These are phyloP conservation scores for Penicillium thymicola DNA, from an alignment of 2,329 filamentous ascomycete genomes.

Conservation along the genomic window DNA sequence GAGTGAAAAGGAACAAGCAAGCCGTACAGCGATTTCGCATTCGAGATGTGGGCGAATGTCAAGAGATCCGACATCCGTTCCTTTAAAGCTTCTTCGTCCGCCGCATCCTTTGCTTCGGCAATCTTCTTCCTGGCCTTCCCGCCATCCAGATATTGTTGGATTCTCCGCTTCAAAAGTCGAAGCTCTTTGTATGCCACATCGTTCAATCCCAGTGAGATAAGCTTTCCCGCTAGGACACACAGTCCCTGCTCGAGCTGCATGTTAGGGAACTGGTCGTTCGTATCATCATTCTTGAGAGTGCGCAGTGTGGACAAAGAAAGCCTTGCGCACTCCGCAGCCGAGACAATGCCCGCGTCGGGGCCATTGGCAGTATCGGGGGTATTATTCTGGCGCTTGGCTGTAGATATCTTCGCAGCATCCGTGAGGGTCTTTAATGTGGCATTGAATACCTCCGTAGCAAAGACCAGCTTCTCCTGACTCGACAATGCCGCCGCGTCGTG, in stretches of 20 bases:
- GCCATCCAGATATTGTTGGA: slow-evolving; percentile 32
- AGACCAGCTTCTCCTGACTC: slow-evolving; percentile 38
- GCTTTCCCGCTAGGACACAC: slow-evolving; percentile 42
- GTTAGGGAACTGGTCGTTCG: slow-evolving; percentile 26
- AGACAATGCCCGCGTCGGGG: slow-evolving; percentile 25
- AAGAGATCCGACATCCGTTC: slow-evolving; percentile 40
- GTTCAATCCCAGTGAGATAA: slow-evolving; percentile 40
- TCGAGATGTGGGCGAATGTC: slow-evolving; percentile 30
- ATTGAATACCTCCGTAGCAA: slow-evolving; percentile 49
- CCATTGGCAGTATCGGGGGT: slow-evolving; percentile 23
- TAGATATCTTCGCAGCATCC: slow-evolving; percentile 32
- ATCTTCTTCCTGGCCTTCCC: slow-evolving; percentile 18
- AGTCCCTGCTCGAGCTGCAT: slow-evolving; percentile 44
- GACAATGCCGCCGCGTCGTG: slow-evolving; percentile 31
- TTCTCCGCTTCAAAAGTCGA: slow-evolving; percentile 37
- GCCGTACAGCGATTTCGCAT: slow-evolving; percentile 27
- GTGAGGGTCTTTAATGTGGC: slow-evolving; percentile 43
- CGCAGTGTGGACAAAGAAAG: slow-evolving; percentile 40
- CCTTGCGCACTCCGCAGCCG: slow-evolving; percentile 41
- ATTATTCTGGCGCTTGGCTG: slow-evolving; percentile 15
- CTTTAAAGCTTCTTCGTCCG: slow-evolving; percentile 31
- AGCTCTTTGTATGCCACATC: slow-evolving; percentile 43
- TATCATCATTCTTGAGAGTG: slow-evolving; percentile 32
- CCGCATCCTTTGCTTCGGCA: slow-evolving; percentile 9
- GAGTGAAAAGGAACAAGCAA: slow-evolving; percentile 42